Evolutionary conservation across 1,284 basidiomycete species (phyloP).

Genomic region (Pyrrhoderma noxium): DNA sequence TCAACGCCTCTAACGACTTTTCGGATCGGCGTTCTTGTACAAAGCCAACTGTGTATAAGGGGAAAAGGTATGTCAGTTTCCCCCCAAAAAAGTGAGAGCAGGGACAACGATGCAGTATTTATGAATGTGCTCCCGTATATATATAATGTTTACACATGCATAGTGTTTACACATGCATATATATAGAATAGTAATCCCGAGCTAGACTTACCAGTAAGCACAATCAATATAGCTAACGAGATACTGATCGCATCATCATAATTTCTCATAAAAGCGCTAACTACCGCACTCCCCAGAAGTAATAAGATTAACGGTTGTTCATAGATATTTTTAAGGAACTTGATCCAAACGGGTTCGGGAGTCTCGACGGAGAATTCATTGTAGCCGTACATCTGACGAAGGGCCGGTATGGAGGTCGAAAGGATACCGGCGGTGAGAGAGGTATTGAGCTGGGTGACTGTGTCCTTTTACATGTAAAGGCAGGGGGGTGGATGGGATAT

Average conservation of each 20-base stretch:
- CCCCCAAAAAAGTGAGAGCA: conserved; percentile 6
- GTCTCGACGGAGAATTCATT: conserved; percentile 92
- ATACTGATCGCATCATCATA: conserved; percentile 93
- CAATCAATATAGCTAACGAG: conserved; percentile 88
- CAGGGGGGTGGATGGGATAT: conserved; percentile 13
- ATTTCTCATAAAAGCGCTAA: conserved; percentile 89
- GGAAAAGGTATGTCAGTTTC: not conserved
- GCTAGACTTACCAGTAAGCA: conserved; percentile 82
- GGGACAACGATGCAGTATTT: too few species aligned
- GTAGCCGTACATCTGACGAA: conserved; percentile 71
- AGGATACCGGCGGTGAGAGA: conserved; percentile 57
- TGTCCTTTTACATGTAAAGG: conserved; percentile 40
- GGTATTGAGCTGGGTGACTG: conserved; percentile 59
- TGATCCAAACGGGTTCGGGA: conserved; percentile 74
- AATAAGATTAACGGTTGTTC: conserved; percentile 90
- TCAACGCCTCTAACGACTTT: conserved; percentile 89
- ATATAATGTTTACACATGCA: too few species aligned
- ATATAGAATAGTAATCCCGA: too few species aligned
- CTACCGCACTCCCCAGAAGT: conserved; percentile 78
- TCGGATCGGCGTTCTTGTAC: conserved; percentile 94
- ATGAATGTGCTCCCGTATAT: too few species aligned
- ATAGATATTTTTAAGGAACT: conserved; percentile 90
- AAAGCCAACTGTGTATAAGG: conserved; percentile 95
- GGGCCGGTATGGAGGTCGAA: conserved; percentile 53
- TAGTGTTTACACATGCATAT: too few species aligned